phyloP scores from a whole-genome alignment of 2,329 filamentous ascomycete species.

The Ramichloridium luteum region DNA sequence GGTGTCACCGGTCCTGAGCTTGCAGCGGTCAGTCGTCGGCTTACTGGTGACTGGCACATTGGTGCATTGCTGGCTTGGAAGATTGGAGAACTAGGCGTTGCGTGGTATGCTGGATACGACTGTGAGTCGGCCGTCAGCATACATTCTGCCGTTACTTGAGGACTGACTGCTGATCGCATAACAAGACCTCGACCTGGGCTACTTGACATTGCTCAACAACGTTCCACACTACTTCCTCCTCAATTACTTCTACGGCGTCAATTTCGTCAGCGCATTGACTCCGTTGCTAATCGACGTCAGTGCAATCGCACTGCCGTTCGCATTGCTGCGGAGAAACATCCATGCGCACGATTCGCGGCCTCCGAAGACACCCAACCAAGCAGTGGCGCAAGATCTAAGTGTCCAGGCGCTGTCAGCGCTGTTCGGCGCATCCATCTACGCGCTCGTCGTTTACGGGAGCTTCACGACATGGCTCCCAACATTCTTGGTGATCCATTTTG shows the following conservation, averaged over 20 bases:
- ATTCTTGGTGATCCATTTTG: slow-evolving; percentile 64
- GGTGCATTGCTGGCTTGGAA: slow-evolving; percentile 43
- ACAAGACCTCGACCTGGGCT: slow-evolving; percentile 32
- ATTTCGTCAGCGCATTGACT: slow-evolving; percentile 46
- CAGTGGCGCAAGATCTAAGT: slow-evolving; percentile 45
- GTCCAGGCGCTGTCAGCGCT: slow-evolving; percentile 54
- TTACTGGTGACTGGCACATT: slow-evolving; percentile 52
- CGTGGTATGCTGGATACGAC: slow-evolving; percentile 65
- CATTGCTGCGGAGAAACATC: slow-evolving; percentile 57
- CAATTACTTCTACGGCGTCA: slow-evolving; percentile 63
- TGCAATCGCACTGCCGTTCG: slow-evolving; percentile 61
- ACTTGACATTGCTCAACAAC: slow-evolving; percentile 51
- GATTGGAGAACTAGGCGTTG: slow-evolving; percentile 54
- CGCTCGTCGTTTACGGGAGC: slow-evolving; percentile 56
- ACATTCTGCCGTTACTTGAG: no score
- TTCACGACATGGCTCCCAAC: slow-evolving; percentile 59
- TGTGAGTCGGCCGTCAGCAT: slow-evolving; percentile 34
- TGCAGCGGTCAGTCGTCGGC: slow-evolving; percentile 50
- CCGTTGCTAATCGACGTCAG: slow-evolving; percentile 56
- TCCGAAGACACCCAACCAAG: slow-evolving; percentile 36
- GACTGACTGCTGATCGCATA: no score
- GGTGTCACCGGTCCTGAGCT: slow-evolving; percentile 54
- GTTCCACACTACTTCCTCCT: slow-evolving; percentile 67
- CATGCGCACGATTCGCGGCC: slow-evolving; percentile 43
- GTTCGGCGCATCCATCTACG: slow-evolving; percentile 62